Conservation (phyloP, 2,329 filamentous ascomycete genomes). For the Zymoseptoria pseudotritici region DNA sequence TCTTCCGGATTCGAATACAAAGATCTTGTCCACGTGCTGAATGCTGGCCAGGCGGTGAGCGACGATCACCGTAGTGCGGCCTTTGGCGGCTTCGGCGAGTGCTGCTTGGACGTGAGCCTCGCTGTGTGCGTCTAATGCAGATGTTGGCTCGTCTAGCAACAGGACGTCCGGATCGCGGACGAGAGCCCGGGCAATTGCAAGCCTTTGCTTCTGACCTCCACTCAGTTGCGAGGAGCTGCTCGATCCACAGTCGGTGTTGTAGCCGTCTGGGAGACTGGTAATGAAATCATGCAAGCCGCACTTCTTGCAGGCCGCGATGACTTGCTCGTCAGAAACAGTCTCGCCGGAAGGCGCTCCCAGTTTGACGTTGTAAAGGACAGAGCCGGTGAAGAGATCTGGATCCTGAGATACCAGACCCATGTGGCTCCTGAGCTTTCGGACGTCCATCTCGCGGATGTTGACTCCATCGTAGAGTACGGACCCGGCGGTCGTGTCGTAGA, state of each 20-base stretch:
- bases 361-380: constrained; percentile 38
- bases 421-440: constrained; percentile 31
- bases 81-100: constrained; percentile 35
- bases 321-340: constrained; percentile 22
- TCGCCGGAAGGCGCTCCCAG: constrained; percentile 29
- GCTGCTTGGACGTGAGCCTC: constrained; percentile 38
- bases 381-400: constrained; percentile 39
- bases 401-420: constrained; percentile 41
- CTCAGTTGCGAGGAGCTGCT: constrained; percentile 35
- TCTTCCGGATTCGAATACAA: constrained; percentile 62
- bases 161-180: constrained; percentile 41
- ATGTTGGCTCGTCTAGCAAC: constrained; percentile 42
- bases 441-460: constrained; percentile 34
- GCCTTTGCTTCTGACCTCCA: constrained; percentile 40
- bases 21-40: constrained; percentile 72
- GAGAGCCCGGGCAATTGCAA: constrained; percentile 41
- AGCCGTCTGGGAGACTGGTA: constrained; percentile 40
- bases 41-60: constrained; percentile 71
- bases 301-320: constrained; percentile 33
- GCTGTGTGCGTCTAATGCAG: constrained; percentile 40
- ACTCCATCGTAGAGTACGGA: constrained; percentile 35
- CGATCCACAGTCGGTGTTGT: constrained; percentile 39
- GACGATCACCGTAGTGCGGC: constrained; percentile 62
- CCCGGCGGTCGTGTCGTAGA: constrained; percentile 37
- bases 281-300: constrained; percentile 43